A percentile compares a stretch with the other conserved stretches of the same genome.
phyloP scores from a whole-genome alignment of 164 flowering plant species.

The Umbilicus rupestris region DNA sequence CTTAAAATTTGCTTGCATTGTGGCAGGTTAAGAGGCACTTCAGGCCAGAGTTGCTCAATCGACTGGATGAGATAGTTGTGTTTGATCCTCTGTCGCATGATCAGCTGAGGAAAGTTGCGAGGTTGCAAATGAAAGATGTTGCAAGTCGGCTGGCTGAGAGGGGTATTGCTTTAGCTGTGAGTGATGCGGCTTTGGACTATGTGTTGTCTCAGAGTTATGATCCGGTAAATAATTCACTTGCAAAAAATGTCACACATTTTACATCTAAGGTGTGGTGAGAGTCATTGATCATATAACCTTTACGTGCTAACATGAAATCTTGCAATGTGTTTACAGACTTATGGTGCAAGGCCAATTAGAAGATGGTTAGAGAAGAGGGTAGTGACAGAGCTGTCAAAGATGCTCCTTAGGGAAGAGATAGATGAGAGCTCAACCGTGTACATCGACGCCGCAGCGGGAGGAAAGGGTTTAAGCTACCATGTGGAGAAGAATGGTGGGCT shows the following conservation, averaged over 20 bases:
- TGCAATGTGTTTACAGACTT: constrained; percentile 31
- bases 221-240: constrained; percentile 40
- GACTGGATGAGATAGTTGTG: constrained; percentile 84
- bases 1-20: neutral
- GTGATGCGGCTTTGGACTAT: constrained; percentile 66
- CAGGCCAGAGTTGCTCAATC: constrained; percentile 70
- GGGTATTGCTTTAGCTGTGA: constrained; percentile 73
- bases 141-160: constrained; percentile 75
- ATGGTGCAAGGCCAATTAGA: constrained; percentile 87
- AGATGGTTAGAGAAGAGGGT: constrained; percentile 88
- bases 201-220: constrained; percentile 71
- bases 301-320: neutral
- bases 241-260: no score
- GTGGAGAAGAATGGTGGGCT: constrained; percentile 59
- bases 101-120: constrained; percentile 63
- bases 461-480: constrained; percentile 25
- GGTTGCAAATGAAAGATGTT: constrained; percentile 75
- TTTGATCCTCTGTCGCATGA: constrained; percentile 83
- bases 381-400: constrained; percentile 71
- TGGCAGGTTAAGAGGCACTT: constrained; percentile 74
- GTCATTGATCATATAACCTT: no score
- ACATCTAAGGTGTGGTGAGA: no score
- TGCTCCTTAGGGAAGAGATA: constrained; percentile 67
- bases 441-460: constrained; percentile 41
- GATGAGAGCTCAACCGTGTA: constrained; percentile 89